Evolutionary conservation across 2,329 filamentous ascomycete species (phyloP), one percentile per base, ranked within the genome.

Genomic region (Cordyceps farinosa): DNA sequence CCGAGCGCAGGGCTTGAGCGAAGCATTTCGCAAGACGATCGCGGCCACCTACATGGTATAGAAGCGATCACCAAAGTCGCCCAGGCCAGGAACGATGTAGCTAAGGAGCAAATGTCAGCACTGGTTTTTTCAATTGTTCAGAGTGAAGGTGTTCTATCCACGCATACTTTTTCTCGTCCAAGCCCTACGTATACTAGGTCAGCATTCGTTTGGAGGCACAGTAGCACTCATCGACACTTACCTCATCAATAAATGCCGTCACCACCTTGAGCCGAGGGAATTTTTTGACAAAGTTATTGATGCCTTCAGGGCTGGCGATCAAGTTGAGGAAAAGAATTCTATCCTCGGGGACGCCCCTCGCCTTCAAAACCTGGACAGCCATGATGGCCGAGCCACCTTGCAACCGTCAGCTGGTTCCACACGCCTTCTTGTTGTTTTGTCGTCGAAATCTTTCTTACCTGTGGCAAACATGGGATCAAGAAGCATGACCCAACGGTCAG

Each of bases 391-490:
- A 97, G 53, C 95, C 95, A 69, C 94, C 92, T 95, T 47, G 42
- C 29, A 3, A 52, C n/a, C 10, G 48, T 61, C 44, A 53, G 57
- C 38, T 10, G 38, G 22, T 36, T 3, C n/a, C 17, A 5, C 7
- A 38, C 17, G 10, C 51, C 17, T 8, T 34, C 1, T n/a, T 11
- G 9, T 15, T 13, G 30, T 51, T 45, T 22, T 5, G 7, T 38
- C 4, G 2, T 52, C 8, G 17, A 1, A 9, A 17, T 53, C 15
- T 44, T 7, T 54, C 82, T 71, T 78, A 93, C 92, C 93, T 69
- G 95, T 99, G 64, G 95, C 95, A 78, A 99, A 93, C 95, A 99
- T 99, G n/a, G 95, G 95, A 74, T 99, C 95, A 52, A 99, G 79
- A 51, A 99, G 81, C 65, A 99, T 80, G 42, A 97, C 94, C 93